Evolutionary conservation across 371 early-diverging fungal genomes (phyloP).

Genomic region (Syncephalastrum monosporum): DNA sequence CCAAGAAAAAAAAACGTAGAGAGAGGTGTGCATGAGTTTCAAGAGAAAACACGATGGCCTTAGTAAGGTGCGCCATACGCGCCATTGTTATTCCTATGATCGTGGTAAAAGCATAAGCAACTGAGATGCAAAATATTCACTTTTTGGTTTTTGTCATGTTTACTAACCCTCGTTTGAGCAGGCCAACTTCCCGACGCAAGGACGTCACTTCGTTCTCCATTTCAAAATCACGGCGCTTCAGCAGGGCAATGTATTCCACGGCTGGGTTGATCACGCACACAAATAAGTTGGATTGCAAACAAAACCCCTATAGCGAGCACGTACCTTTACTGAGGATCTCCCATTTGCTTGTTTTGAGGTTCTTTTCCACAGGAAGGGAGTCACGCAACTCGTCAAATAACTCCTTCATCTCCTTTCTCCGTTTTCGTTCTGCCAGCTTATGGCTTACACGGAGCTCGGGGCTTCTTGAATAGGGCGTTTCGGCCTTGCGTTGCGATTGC

Average conservation of each 20-base stretch:
- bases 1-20: too few species aligned
- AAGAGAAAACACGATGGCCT: too few species aligned
- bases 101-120: too few species aligned
- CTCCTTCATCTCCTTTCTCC: conserved; percentile 86
- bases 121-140: too few species aligned
- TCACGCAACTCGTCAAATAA: conserved; percentile 83
- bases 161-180: conserved; percentile 34
- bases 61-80: too few species aligned
- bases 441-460: conserved; percentile 73
- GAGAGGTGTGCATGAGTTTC: too few species aligned
- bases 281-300: neutral
- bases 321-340: conserved; percentile 81
- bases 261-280: conserved; percentile 26
- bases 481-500: conserved; percentile 25
- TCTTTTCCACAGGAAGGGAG: conserved; percentile 71
- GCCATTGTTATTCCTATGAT: too few species aligned
- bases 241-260: conserved; percentile 48
- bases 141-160: neutral
- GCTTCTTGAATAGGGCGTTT: conserved; percentile 67
- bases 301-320: neutral
- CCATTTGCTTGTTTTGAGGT: conserved; percentile 83
- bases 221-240: conserved; percentile 53
- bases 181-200: conserved; percentile 36
- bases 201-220: conserved; percentile 46
- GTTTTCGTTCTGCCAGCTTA: conserved; percentile 83